Conservation (phyloP, 768 basidiomycete species). For the Coprinopsis cinerea region DNA sequence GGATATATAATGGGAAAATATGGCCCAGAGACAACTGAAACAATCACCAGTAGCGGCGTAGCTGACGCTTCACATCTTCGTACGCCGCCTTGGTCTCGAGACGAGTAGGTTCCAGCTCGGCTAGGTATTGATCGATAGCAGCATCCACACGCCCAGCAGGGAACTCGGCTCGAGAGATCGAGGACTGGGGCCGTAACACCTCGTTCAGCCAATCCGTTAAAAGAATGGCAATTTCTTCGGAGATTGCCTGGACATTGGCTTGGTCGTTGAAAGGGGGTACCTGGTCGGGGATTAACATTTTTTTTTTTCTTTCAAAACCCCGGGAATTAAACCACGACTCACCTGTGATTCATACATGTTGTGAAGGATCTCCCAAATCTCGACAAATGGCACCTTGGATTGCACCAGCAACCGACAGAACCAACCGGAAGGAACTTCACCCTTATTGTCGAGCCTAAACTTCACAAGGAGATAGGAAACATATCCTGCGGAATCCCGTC, state of each 20-base stretch:
- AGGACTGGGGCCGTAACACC: conserved; percentile 68
- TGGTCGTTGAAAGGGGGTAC: conserved; percentile 82
- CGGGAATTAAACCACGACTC: conserved; percentile 17
- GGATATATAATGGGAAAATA: too few relatives aligned
- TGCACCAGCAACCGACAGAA: conserved; percentile 71
- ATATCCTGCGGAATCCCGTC: conserved; percentile 44
- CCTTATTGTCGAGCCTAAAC: conserved; percentile 59
- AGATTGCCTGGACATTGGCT: conserved; percentile 71
- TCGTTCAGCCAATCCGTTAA: conserved; percentile 77
- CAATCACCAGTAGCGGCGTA: conserved; percentile 64
- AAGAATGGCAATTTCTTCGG: conserved; percentile 77
- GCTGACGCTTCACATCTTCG: conserved; percentile 64
- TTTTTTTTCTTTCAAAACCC: too few relatives aligned
- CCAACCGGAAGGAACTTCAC: conserved; percentile 71
- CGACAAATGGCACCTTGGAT: conserved; percentile 73
- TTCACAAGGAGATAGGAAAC: conserved; percentile 70
- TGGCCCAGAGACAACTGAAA: background rate
- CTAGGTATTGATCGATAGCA: conserved; percentile 68
- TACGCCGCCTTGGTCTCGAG: conserved; percentile 59
- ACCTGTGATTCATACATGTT: conserved; percentile 90
- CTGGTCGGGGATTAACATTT: conserved; percentile 29
- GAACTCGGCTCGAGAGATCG: conserved; percentile 55
- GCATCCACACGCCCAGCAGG: conserved; percentile 73
- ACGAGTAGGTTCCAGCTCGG: conserved; percentile 58
- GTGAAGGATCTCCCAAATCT: conserved; percentile 81